These are phyloP conservation scores for Puccinia polysora DNA, from an alignment of 1,284 basidiomycete species.

Conservation along the genomic window DNA sequence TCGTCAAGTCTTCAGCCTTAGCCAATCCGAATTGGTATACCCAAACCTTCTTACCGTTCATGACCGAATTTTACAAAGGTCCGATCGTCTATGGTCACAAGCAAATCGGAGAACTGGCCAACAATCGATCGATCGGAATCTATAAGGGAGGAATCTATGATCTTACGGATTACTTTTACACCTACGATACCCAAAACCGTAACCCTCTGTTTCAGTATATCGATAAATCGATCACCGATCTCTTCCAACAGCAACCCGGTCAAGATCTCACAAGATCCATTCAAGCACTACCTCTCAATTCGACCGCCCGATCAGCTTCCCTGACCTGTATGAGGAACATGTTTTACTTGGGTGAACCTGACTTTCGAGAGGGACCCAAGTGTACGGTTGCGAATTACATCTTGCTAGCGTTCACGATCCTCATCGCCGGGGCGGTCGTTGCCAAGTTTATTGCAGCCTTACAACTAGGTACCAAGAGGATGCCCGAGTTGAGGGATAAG, in stretches of 20 bases:
- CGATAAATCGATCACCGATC: conserved; percentile 63
- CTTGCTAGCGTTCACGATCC: conserved; percentile 76
- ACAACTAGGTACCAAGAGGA: conserved; percentile 74
- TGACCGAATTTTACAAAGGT: conserved; percentile 75
- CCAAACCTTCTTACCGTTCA: conserved; percentile 67
- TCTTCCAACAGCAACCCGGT: conserved; percentile 80
- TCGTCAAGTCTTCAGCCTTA: conserved; percentile 58
- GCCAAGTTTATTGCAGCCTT: conserved; percentile 97
- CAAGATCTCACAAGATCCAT: conserved; percentile 77
- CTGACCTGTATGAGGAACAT: conserved; percentile 85
- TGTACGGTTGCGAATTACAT: conserved; percentile 90
- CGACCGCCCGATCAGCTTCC: conserved; percentile 68
- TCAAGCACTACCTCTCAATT: conserved; percentile 63
- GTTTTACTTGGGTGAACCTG: conserved; percentile 83
- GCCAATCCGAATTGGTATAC: conserved; percentile 72
- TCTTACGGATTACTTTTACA: conserved; percentile 75
- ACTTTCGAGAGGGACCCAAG: conserved; percentile 82
- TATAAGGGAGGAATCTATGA: conserved; percentile 85
- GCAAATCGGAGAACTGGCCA: conserved; percentile 69
- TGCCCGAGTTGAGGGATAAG: conserved; percentile 94
- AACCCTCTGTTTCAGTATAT: conserved; percentile 64
- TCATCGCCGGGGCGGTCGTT: conserved; percentile 93
- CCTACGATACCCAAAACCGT: conserved; percentile 59
- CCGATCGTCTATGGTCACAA: conserved; percentile 81
- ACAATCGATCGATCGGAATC: conserved; percentile 64